A percentile compares a stretch with the other conserved stretches of the same genome.
These are phyloP conservation scores for Leccinum uliginosum DNA, from an alignment of 768 basidiomycete genomes.

Conservation along the genomic window DNA sequence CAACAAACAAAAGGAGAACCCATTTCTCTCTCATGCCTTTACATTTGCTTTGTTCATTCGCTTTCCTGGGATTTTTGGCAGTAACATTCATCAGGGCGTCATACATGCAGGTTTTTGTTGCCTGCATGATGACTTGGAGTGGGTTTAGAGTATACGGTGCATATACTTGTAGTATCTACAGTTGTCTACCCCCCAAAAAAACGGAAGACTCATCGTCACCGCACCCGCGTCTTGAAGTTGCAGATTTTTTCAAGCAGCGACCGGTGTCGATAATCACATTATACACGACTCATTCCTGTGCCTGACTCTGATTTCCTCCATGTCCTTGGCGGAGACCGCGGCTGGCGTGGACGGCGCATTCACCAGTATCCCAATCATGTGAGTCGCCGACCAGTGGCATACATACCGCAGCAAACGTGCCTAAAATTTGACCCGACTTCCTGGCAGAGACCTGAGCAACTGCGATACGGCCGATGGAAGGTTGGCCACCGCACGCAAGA, in stretches of 20 bases:
- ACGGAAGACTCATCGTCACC: background rate
- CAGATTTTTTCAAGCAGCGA: background rate
- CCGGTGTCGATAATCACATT: background rate
- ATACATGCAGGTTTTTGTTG: slow-evolving; percentile 1
- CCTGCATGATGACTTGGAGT: background rate
- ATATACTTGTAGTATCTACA: background rate
- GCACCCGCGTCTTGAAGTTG: background rate
- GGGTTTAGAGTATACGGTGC: background rate
- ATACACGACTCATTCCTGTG: background rate
- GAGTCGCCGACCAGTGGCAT: slow-evolving; percentile 7
- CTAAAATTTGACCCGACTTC: background rate
- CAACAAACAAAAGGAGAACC: too few species aligned
- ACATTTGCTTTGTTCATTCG: background rate
- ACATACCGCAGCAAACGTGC: background rate
- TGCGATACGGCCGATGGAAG: slow-evolving; percentile 30
- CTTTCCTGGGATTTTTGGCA: background rate
- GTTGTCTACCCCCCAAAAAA: background rate
- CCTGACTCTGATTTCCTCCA: background rate
- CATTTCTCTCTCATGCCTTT: background rate
- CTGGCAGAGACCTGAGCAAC: slow-evolving; percentile 18
- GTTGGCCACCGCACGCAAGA: slow-evolving; percentile 45
- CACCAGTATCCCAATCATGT: slow-evolving; percentile 26
- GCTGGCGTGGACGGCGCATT: slow-evolving; percentile 18
- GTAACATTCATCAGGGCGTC: background rate
- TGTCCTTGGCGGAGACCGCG: slow-evolving; percentile 23